Percentiles rank a stretch among this genome's conserved stretches.
phyloP scores from a whole-genome alignment of 116 monocot genomes.

The Iris pallida region DNA sequence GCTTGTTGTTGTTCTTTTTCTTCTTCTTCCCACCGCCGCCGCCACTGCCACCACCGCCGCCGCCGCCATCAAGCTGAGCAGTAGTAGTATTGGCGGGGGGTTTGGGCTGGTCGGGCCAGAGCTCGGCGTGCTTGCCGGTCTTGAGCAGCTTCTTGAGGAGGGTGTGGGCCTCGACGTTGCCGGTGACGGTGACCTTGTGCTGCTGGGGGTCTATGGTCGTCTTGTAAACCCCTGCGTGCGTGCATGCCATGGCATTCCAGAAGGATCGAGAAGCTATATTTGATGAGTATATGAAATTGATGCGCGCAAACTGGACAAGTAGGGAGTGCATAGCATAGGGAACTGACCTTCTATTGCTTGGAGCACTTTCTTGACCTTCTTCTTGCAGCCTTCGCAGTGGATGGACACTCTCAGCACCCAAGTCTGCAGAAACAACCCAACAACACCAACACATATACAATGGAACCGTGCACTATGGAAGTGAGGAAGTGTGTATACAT shows the following conservation, averaged over 20 bases:
- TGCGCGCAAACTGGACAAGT: too few species aligned
- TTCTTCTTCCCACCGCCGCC: conserved; percentile 15
- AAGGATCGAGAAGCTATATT: too few species aligned
- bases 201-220: conserved; percentile 26
- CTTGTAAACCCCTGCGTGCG: conserved; percentile 41
- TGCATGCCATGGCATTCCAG: too few species aligned
- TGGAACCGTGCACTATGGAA: too few species aligned
- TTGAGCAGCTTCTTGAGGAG: conserved; percentile 41
- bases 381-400: conserved; percentile 89
- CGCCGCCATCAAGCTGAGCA: too few species aligned
- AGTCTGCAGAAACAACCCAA: conserved; percentile 33
- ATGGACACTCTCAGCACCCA: conserved; percentile 74
- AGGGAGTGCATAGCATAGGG: too few species aligned
- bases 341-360: conserved; percentile 69
- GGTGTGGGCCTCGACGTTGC: conserved; percentile 26
- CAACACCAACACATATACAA: not conserved
- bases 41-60: not conserved
- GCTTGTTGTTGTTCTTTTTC: conserved; percentile 1
- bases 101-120: conserved; percentile 16
- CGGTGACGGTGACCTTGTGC: conserved; percentile 34
- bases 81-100: not conserved
- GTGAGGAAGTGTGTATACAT: too few species aligned
- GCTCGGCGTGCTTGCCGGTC: conserved; percentile 41
- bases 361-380: conserved; percentile 73
- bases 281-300: too few species aligned